Base-by-base conservation (phyloP, 73 alveolate genomes). In the Paraurostyla sp. region DNA sequence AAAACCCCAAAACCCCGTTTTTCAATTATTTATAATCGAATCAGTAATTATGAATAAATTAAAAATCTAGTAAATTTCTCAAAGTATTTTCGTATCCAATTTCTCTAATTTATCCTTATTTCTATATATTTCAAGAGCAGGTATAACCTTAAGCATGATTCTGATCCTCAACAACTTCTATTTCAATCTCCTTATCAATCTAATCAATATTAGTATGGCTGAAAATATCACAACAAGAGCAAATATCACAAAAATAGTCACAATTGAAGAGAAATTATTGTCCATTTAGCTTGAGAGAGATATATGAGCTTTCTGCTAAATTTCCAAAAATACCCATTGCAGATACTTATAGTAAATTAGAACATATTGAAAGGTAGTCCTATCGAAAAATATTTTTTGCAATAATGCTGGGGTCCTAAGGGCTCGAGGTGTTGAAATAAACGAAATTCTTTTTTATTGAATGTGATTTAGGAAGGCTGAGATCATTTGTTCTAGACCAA, bases 401-500 rank as follows among this genome's bases (percentile, higher is more conserved):
- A 65, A 40, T 9, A 38, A 65, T 1, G 41, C 82, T 38, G 4
- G 60, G 6, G 41, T 38, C 16, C 82, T 4, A 9, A 18, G 6
- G 1, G 3, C 18, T 22, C 58, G 1, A 35, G 60, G 56, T 32
- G 7, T 13, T 38, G 82, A 32, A 33, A 40, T 65, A 35, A 65
- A 65, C 1, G 82, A 18, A 9, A 65, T 65, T 1, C 82, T 23
- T 23, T 65, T 65, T 40, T 65, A 38, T 38, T 65, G 25, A 11
- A 65, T 65, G 38, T 65, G 82, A 6, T 32, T 65, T 32, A 65
- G 82, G 27, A 65, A 38, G 1, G 82, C 56, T 3, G 50, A 18
- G 1, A 65, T 65, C 82, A 65, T 65, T 38, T 65, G 42, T 23
- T 65, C 82, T 36, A 65, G 29, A 16, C 82, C 82, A 1, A 65